phyloP scores from a whole-genome alignment of 2,329 filamentous ascomycete genomes.

The Orbilia ellipsospora region DNA sequence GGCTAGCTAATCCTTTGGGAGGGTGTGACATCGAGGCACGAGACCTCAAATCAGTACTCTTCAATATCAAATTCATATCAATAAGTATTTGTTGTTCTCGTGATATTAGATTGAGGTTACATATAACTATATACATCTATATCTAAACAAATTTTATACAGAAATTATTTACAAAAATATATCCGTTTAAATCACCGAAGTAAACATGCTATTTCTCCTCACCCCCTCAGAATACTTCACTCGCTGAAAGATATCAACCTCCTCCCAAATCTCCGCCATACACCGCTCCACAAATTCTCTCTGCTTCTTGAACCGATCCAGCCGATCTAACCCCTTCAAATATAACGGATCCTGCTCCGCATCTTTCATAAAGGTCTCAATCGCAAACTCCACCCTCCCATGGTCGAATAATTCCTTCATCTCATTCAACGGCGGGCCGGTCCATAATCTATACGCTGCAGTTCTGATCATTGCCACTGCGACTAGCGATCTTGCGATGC shows the following conservation, averaged over 20 bases:
- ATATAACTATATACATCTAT: not conserved
- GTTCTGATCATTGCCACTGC: conserved; percentile 35
- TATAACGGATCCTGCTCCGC: conserved; percentile 16
- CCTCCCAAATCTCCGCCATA: conserved; percentile 36
- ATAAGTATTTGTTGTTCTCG: no score
- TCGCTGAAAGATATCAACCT: conserved; percentile 29
- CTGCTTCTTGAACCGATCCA: conserved; percentile 12
- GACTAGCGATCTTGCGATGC: conserved; percentile 25
- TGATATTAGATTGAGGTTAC: no score
- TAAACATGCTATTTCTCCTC: not conserved
- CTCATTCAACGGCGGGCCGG: not conserved
- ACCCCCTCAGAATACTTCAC: not conserved
- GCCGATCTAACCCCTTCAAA: conserved; percentile 12
- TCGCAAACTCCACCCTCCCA: conserved; percentile 25
- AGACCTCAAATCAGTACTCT: no score
- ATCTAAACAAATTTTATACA: not conserved
- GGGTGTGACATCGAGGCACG: no score
- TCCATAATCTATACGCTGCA: conserved; percentile 19
- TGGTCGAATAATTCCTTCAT: conserved; percentile 30
- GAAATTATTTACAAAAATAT: not conserved
- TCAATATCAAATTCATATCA: no score
- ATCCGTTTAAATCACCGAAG: not conserved
- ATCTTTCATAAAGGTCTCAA: conserved; percentile 21
- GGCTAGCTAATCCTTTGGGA: no score
- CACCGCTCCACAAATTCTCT: conserved; percentile 39